phyloP scores from a whole-genome alignment of 352 stramenopile genomes.

The Detonula confervacea region DNA sequence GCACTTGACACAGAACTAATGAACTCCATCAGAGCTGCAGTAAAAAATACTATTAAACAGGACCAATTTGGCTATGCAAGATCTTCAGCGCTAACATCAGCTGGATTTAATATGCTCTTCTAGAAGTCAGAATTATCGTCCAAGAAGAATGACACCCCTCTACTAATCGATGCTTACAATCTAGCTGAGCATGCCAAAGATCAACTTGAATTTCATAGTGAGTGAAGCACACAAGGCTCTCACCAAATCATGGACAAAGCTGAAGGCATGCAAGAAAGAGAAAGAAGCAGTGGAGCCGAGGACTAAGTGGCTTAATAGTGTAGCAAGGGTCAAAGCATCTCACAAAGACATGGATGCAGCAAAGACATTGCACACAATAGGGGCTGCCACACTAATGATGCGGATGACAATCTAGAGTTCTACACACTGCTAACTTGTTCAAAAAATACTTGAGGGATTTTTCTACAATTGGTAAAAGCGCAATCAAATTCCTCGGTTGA shows the following conservation, averaged over 20 bases:
- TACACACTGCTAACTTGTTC: too few species aligned
- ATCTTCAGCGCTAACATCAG: neutral
- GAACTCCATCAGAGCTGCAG: neutral
- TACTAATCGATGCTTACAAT: neutral
- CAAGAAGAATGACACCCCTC: neutral
- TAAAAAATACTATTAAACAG: neutral
- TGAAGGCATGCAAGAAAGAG: neutral
- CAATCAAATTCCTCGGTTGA: too few species aligned
- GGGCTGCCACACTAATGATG: too few species aligned
- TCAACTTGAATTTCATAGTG: neutral
- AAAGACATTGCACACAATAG: too few species aligned
- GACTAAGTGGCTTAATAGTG: neutral
- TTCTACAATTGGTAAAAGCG: too few species aligned
- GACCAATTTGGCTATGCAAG: neutral
- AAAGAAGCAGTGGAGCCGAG: neutral
- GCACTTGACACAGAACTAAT: neutral
- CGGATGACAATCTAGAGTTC: too few species aligned
- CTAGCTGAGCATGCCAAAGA: neutral
- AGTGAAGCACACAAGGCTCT: neutral
- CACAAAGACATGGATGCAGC: neutral
- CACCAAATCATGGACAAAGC: neutral
- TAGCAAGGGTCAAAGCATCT: neutral
- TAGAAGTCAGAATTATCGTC: neutral
- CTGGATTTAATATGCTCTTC: neutral
- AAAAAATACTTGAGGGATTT: too few species aligned